Evolutionary conservation across 495 filamentous ascomycete species (phyloP), one percentile per base, ranked within the genome.

Genomic region (Lichenothelia convexa): DNA sequence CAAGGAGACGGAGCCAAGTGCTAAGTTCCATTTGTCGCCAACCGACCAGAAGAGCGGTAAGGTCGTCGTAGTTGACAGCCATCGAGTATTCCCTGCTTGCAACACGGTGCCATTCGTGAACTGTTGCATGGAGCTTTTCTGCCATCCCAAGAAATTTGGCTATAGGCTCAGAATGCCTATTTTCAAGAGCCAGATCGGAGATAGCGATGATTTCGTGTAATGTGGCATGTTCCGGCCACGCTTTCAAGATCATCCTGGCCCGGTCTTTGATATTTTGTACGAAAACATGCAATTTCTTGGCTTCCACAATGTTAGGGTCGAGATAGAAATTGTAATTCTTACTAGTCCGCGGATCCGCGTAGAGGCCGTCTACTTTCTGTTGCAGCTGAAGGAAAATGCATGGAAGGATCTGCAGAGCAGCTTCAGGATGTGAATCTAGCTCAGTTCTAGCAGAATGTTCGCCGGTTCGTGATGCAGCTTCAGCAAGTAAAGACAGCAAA

Each of bases 21-120:
- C 78, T 73, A 18, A 99, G 60, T 45, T 99, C 91, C 19, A 95
- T 63, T 23, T 82, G 73, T 20, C 91, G 70, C 91, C 91, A 99
- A 45, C 63, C 67, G 32, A 94, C 71, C 34, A 86, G 77, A 32
- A 78, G 59, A 32, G 64, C 63, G 1, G 84, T 87, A 12, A 95
- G 60, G 21, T 71, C 66, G 34, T 87, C 75, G 40, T 80, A 91
- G 9, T 82, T 54, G 5, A 62, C 49, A 0, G 64, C 59, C 4
- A 72, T 79, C 13, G 75, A 77, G 48, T 78, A 83, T 32, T 76
- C 74, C 44, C 69, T 67, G 56, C 82, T 89, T 5, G 86, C 82
- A 50, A 92, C 82, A 4, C 73, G 63, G 54, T 94, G 83, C 91
- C 91, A 99, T 56, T 94, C 81, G 44, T 92, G 73, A 11, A 99